A percentile compares a stretch with the other conserved stretches of the same genome.
These are phyloP conservation scores for Grammothele lineata DNA, from an alignment of 768 basidiomycete species.

Conservation along the genomic window DNA sequence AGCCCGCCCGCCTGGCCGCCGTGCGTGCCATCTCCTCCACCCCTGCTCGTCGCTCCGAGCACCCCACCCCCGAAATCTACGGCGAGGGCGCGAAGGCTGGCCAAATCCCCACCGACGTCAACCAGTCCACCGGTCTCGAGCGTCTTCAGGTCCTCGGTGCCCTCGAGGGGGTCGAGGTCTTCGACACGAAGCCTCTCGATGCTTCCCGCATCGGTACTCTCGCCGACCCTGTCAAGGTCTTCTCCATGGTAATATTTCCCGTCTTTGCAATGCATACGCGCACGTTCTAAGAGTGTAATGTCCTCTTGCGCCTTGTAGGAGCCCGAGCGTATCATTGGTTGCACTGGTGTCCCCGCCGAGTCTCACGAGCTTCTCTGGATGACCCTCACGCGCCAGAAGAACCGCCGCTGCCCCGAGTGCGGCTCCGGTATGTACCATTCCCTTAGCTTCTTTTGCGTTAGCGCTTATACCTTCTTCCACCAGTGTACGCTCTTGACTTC, in stretches of 20 bases:
- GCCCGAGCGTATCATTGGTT: constrained; percentile 81
- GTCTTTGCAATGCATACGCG: neutral
- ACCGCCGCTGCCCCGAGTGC: constrained; percentile 86
- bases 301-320: constrained; percentile 49
- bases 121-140: constrained; percentile 95
- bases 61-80: constrained; percentile 59
- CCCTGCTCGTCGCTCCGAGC: constrained; percentile 48
- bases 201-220: constrained; percentile 84
- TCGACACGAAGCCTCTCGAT: constrained; percentile 84
- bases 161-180: constrained; percentile 82
- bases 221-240: constrained; percentile 81
- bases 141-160: constrained; percentile 91
- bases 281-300: no score
- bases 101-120: constrained; percentile 75
- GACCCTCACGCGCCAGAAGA: constrained; percentile 56
- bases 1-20: constrained; percentile 18
- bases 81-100: constrained; percentile 72
- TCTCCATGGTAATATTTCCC: constrained; percentile 58
- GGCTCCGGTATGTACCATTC: constrained; percentile 75
- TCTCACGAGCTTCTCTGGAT: constrained; percentile 94
- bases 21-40: constrained; percentile 58
- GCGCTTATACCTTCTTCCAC: neutral
- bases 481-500: constrained; percentile 75
- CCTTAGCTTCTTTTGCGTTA: neutral
- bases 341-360: constrained; percentile 92